Evolutionary conservation across 441 rosid genomes (phyloP).

Genomic region (Populus hybrid): DNA sequence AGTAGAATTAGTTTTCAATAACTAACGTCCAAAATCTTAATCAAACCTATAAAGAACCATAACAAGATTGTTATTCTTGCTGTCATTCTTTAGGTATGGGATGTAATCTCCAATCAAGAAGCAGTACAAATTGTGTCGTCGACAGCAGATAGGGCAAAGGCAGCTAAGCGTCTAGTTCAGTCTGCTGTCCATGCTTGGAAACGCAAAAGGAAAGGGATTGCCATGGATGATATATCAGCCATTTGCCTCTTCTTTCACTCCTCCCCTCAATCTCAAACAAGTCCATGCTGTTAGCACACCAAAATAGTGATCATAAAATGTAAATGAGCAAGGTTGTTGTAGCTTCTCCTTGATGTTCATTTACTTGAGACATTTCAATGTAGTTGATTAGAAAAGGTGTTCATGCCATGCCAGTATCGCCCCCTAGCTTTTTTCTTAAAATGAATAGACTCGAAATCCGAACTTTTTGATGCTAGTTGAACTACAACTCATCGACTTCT

Average conservation of each 20-base stretch:
- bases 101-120: constrained; percentile 85
- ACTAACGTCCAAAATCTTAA: background rate
- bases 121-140: constrained; percentile 71
- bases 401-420: background rate
- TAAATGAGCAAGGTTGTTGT: constrained; percentile 11
- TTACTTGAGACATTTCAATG: background rate
- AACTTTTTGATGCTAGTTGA: background rate
- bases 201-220: constrained; percentile 67
- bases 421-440: background rate
- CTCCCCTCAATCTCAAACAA: constrained; percentile 29
- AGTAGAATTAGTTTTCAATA: background rate
- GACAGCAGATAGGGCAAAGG: constrained; percentile 47
- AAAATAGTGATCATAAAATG: constrained; percentile 25
- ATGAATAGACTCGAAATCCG: background rate
- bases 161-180: constrained; percentile 66
- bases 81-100: constrained; percentile 66
- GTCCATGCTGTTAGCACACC: constrained; percentile 22
- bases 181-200: constrained; percentile 69
- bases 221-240: constrained; percentile 94
- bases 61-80: background rate
- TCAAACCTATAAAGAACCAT: background rate
- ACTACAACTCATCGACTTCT: background rate
- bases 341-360: background rate
- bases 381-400: background rate
- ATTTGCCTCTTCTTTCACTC: constrained; percentile 84